Percentiles rank a stretch among this genome's conserved stretches.
These are phyloP conservation scores for Xylaria sp. DNA, from an alignment of 2,329 filamentous ascomycete genomes.

Conservation along the genomic window DNA sequence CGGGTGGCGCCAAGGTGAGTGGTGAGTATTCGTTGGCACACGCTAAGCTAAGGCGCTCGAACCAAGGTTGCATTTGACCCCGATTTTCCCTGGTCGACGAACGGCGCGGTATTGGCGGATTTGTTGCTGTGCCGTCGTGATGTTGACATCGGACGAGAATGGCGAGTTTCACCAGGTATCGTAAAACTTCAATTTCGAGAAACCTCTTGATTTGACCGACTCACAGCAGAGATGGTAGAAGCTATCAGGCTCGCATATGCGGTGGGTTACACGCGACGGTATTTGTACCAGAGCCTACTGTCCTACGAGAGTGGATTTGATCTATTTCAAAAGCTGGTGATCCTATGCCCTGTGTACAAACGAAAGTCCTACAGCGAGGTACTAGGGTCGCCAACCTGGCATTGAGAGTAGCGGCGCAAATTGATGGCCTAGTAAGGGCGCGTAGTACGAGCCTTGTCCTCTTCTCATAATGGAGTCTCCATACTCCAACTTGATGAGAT, in stretches of 20 bases:
- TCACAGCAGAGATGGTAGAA: neutral
- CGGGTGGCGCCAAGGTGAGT: conserved; percentile 6
- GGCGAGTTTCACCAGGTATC: neutral
- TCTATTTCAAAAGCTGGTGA: neutral
- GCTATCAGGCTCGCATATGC: neutral
- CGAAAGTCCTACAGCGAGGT: conserved; percentile 1
- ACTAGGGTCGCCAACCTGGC: neutral
- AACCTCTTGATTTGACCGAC: neutral
- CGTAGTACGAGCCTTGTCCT: neutral
- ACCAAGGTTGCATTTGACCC: conserved; percentile 27
- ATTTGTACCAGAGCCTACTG: conserved; percentile 1
- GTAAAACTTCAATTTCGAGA: conserved; percentile 4
- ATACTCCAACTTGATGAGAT: neutral
- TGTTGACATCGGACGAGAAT: conserved; percentile 8
- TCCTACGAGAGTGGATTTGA: neutral
- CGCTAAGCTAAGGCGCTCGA: neutral
- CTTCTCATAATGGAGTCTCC: neutral
- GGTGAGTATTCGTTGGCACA: conserved; percentile 11
- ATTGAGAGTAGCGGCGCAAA: neutral
- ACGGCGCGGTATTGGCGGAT: neutral
- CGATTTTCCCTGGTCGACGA: conserved; percentile 9
- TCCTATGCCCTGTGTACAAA: neutral
- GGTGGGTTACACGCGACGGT: neutral
- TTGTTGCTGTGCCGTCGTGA: neutral
- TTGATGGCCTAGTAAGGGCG: neutral